Base-by-base conservation (phyloP, 805 yeast species). In the Ogataea polymorpha region DNA sequence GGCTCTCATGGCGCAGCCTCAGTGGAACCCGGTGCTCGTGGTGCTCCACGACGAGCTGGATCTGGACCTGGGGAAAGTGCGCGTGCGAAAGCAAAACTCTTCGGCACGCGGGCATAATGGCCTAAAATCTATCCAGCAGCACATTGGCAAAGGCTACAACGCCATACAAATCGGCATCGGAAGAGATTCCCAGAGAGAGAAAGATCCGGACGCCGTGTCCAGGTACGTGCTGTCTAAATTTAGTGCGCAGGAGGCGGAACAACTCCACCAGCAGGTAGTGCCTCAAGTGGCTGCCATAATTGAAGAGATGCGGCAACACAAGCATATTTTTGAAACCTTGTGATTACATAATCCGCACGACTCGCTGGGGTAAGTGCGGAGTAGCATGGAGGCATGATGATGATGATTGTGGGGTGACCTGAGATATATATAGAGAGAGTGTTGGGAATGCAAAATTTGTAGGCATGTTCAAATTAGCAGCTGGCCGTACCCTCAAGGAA, bases 31-130 rank as follows among this genome's bases (percentile, higher is more conserved):
- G 2, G 62, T 56, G 7, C 65, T 80, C 44, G 69, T 88, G 2
- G 74, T 88, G 0, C 53, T 89, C 1, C 95, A 86, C 56, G 97
- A 90, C 58, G 97, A 90, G 50, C 58, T 89, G 32, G 82, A 79
- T 44, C 57, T 80, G 11, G 75, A 74, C 0, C 49, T 80, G 3
- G 96, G 97, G 0, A 74, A 77, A 39, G 66, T 80, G 15, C 83
- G 83, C 52, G 58, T 83, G 1, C 68, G 91, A 34, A 67, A 65
- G 13, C 80, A 79, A 11, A 74, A 77, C 1, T 69, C 82, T 0
- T 75, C 86, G 31, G 71, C 80, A 12, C 68, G 93, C 32, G 96
- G 96, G 0, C 98, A 90, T 54, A 88, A 87, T 55, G 97, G 96
- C 0, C 67, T 90, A 20, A 72, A 73, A 46, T 76, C 83, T 29